These are phyloP conservation scores for Endocalyx cinctus DNA, from an alignment of 2,329 filamentous ascomycete species.

Conservation along the genomic window DNA sequence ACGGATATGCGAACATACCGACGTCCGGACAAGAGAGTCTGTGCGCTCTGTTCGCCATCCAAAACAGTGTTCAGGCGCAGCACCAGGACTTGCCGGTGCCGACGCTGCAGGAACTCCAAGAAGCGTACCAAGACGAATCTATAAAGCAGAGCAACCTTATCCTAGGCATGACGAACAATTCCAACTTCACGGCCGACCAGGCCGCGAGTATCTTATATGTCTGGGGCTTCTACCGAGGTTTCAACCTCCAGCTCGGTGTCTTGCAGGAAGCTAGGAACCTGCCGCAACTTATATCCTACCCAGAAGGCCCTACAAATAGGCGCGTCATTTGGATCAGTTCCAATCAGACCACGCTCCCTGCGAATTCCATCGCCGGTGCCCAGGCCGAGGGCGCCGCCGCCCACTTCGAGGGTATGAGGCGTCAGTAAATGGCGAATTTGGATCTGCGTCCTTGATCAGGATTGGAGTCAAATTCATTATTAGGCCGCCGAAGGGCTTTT, in stretches of 20 bases:
- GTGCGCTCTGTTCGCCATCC: constrained; percentile 6
- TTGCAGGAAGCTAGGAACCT: no score
- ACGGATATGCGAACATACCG: constrained; percentile 3
- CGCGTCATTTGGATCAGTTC: constrained; percentile 5
- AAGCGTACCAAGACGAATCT: neutral
- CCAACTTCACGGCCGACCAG: constrained; percentile 6
- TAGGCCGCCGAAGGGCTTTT: no score
- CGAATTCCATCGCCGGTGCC: neutral
- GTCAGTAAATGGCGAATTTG: no score
- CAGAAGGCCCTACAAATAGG: no score
- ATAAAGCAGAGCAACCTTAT: neutral
- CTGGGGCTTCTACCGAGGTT: constrained; percentile 1
- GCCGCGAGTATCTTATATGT: constrained; percentile 1
- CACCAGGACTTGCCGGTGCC: neutral
- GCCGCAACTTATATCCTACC: no score
- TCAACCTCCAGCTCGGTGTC: constrained; percentile 1
- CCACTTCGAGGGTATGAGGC: constrained; percentile 6
- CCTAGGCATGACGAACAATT: constrained; percentile 1
- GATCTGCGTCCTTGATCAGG: no score
- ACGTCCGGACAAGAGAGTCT: neutral
- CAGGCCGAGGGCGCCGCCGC: neutral
- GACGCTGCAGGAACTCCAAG: neutral
- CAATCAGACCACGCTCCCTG: neutral
- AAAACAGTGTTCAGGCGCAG: constrained; percentile 5
- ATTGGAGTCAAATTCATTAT: no score